phyloP scores from a whole-genome alignment of 2,329 filamentous ascomycete species.

The Epichloe gansuensis region DNA sequence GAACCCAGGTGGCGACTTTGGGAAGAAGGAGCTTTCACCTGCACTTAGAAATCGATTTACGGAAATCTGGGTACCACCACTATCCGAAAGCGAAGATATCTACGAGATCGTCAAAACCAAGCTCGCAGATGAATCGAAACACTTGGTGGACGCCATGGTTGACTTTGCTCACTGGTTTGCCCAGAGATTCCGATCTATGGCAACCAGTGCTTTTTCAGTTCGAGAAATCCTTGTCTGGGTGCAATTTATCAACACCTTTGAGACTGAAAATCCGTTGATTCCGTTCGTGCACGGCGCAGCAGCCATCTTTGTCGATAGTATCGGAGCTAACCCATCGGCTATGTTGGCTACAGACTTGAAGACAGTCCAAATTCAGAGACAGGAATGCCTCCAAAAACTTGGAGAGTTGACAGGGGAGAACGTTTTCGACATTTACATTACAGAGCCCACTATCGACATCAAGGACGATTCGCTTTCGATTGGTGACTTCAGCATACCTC shows the following conservation, averaged over 20 bases:
- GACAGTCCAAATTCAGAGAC: slow-evolving; percentile 57
- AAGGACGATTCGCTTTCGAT: slow-evolving; percentile 43
- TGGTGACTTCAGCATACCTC: slow-evolving; percentile 59
- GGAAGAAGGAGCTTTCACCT: slow-evolving; percentile 92
- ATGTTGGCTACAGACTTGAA: slow-evolving; percentile 61
- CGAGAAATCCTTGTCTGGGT: slow-evolving; percentile 90
- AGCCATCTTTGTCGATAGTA: slow-evolving; percentile 89
- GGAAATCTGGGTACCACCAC: slow-evolving; percentile 91
- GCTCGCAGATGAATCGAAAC: slow-evolving; percentile 41
- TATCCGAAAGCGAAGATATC: slow-evolving; percentile 77
- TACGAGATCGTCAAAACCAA: slow-evolving; percentile 75
- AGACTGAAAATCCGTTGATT: slow-evolving; percentile 30
- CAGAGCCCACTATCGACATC: slow-evolving; percentile 44
- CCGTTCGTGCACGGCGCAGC: slow-evolving; percentile 70
- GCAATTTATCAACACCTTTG: slow-evolving; percentile 69
- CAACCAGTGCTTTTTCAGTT: slow-evolving; percentile 70
- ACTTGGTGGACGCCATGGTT: slow-evolving; percentile 58
- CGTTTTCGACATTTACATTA: slow-evolving; percentile 51
- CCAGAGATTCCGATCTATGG: slow-evolving; percentile 59
- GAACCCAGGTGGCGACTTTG: slow-evolving; percentile 98
- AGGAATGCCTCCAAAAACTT: slow-evolving; percentile 60
- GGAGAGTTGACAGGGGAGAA: slow-evolving; percentile 51
- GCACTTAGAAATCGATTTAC: slow-evolving; percentile 93
- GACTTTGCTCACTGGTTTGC: slow-evolving; percentile 92
- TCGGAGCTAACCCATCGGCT: slow-evolving; percentile 89